Percentiles rank a stretch among this genome's conserved stretches.
Conservation (phyloP, 148 eudicot genomes). For the Oxyria digyna region DNA sequence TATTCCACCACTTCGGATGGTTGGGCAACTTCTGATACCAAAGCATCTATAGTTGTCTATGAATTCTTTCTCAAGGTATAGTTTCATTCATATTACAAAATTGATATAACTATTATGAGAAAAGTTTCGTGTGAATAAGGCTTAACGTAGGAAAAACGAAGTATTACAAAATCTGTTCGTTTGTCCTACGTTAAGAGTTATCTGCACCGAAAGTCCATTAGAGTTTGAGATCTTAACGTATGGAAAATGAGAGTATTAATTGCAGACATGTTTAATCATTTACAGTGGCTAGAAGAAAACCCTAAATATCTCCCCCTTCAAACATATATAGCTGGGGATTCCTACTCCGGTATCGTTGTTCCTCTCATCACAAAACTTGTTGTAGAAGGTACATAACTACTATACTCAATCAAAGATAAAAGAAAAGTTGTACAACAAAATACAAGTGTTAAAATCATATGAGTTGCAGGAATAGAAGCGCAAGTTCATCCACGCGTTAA, state of each 20-base stretch:
- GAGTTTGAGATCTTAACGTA: no score
- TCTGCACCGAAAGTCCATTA: no score
- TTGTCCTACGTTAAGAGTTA: no score
- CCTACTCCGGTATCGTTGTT: constrained; percentile 31
- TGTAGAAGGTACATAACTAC: constrained; percentile 5
- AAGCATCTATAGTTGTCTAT: constrained; percentile 13
- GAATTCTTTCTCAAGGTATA: constrained; percentile 13
- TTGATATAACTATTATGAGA: no score
- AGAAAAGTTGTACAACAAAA: no score
- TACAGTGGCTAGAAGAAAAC: constrained; percentile 33
- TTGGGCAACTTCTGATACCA: constrained; percentile 25
- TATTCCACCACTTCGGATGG: constrained; percentile 30
- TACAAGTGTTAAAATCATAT: neutral
- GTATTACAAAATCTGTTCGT: no score
- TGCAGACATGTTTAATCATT: neutral
- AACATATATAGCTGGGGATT: constrained; percentile 32
- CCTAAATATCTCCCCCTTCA: constrained; percentile 28
- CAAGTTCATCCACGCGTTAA: constrained; percentile 6
- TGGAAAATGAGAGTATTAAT: neutral
- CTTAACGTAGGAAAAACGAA: no score
- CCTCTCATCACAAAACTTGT: constrained; percentile 8
- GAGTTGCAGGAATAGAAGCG: constrained; percentile 4
- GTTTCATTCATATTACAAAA: neutral
- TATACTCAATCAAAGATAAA: neutral
- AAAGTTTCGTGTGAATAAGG: no score